Evolutionary conservation across 306 rosid species (phyloP), one percentile per base, ranked within the genome.

Genomic region (Castanea sativa): DNA sequence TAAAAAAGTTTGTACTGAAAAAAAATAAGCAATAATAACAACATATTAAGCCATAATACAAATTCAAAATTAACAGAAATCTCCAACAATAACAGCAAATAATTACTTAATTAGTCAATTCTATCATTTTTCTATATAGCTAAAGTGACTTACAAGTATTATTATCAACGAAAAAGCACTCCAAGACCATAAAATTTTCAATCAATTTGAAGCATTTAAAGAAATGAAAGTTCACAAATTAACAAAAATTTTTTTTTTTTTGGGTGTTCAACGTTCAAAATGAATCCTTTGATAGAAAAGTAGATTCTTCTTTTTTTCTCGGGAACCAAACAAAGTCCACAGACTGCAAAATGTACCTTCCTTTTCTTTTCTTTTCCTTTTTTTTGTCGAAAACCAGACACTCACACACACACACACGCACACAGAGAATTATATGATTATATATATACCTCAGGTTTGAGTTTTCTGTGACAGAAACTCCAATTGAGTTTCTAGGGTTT

Each of bases 401-500:
- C 73, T 6, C 20, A 51, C 25, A 60, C 13, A 20, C 16, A 78
- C 69, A 71, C 73, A 4, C 20, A 51, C 25, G 51, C 13, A 20
- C 16, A 32, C 33, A 30, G 4, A 35, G 1, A 38, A 49, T 49
- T 12, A 13, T 49, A 49, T 12, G 15, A 13, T 49, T 10, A 30
- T 29, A 53, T 15, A 0, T 23, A 20, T 55, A 76, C 63, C 72
- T 70, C 68, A 60, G 77, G 61, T 41, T 8, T 8, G 75, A 30
- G n/a, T 5, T 25, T 29, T 33, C 1, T 27, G 45, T 14, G 45
- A 32, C 43, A 38, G n/a, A 5, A 20, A n/a, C 8, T 41, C 29
- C 5, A 18, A 23, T 9, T 35, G 78, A 73, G 52, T n/a, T 55
- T 30, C 84, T 88, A 85, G 91, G 91, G 90, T 87, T 86, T 84